Base-by-base conservation (phyloP, 2,329 filamentous ascomycete genomes). In the Colletotrichum lindemuthianum region DNA sequence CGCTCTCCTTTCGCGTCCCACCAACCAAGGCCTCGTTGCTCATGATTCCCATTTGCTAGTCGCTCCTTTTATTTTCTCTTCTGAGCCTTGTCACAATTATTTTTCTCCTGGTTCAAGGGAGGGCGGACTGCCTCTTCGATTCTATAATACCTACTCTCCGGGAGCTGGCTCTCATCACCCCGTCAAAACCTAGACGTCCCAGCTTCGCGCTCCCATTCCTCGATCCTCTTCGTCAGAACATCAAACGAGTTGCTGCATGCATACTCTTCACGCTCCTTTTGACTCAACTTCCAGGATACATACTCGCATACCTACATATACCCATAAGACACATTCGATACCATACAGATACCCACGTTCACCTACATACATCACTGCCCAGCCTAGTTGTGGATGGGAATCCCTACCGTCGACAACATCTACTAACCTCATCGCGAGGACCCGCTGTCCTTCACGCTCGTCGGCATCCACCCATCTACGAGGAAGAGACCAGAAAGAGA, bases 131-230 rank as follows among this genome's bases (percentile, higher is more conserved):
- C 75, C 76, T 73, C 74, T 74, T 78, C 75, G 74, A 71, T 73
- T 75, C 75, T 79, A 78, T 78, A 78, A 78, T 74, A 75, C 51
- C 34, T 68, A 50, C 51, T 61, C 59, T 61, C 59, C 60, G 80
- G 78, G 82, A 86, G 83, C 83, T 84, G 83, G 84, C 79, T 84
- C 83, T 85, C 81, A 83, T 67, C 61, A 76, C 76, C 72, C 71
- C 71, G 76, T 77, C 74, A 74, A 73, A 78, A 76, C 77, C 74
- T 74, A 73, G 76, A 78, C 76, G 37, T 13, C 43, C 72, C 77
- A 76, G 75, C 74, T 75, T 71, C 71, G 73, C 74, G 72, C 55
- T 63, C 60, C 53, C 51, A 36, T n/a, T 47, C 33, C 41, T 41
- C 49, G 56, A 45, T 15, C 43, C 43, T 36, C 71, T 70, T 70